Conservation (phyloP, 1,284 basidiomycete genomes). For the Apiotrichum brassicae region DNA sequence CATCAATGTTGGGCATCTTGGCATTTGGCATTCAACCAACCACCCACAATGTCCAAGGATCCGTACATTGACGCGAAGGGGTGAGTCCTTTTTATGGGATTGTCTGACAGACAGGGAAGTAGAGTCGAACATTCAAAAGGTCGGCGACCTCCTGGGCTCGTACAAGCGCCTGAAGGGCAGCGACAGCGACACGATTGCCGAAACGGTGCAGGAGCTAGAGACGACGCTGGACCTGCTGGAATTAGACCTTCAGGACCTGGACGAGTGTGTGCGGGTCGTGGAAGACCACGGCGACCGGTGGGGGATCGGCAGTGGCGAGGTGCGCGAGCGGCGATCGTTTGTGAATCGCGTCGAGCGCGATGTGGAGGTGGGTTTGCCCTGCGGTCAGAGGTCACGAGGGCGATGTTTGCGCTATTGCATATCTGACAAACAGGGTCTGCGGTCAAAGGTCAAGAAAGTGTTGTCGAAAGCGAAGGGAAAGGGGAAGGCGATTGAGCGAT, state of each 20-base stretch:
- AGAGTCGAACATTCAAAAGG: conserved; percentile 29
- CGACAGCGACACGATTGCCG: conserved; percentile 4
- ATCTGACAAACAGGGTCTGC: conserved; percentile 7
- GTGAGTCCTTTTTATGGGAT: conserved; percentile 14
- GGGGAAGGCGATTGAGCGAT: not conserved
- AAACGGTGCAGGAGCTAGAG: conserved; percentile 55
- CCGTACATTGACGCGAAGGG: conserved; percentile 42
- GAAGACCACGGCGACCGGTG: conserved; percentile 73
- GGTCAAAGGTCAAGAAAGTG: not conserved
- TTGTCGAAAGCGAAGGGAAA: not conserved
- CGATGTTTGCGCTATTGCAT: too few species aligned
- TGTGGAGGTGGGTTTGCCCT: conserved; percentile 60
- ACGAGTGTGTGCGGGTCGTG: conserved; percentile 82
- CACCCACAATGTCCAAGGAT: conserved; percentile 33
- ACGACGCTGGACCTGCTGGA: conserved; percentile 68
- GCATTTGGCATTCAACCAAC: not conserved
- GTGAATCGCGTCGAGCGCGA: conserved; percentile 64
- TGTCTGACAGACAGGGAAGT: conserved; percentile 30
- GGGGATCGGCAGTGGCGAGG: conserved; percentile 67
- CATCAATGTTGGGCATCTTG: not conserved
- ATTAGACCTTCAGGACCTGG: conserved; percentile 77
- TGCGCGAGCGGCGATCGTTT: conserved; percentile 64
- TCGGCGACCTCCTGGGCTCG: conserved; percentile 25
- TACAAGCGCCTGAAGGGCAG: conserved; percentile 21
- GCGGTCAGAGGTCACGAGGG: not conserved